Conservation (phyloP, 345 rosid genomes). For the Corymbia maculata region DNA sequence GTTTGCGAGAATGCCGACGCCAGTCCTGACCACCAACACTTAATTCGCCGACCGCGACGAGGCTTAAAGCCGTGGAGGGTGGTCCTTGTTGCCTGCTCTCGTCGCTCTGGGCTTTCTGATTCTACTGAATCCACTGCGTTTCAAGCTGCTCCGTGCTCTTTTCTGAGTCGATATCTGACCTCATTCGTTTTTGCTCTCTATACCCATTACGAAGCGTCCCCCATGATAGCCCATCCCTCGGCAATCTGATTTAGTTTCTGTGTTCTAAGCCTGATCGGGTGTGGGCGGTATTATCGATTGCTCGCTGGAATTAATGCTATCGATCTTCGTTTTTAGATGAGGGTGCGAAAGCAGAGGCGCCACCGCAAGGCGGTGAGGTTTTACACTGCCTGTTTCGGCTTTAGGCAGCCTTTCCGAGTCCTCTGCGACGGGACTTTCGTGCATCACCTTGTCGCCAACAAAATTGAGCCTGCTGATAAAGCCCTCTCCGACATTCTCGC, state of each 20-base stretch:
- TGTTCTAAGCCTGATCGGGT: background rate
- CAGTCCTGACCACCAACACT: background rate
- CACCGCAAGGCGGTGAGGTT: conserved; percentile 67
- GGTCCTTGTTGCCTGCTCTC: background rate
- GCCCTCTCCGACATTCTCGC: conserved; percentile 56
- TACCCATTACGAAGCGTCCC: background rate
- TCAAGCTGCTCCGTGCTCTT: background rate
- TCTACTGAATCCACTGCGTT: background rate
- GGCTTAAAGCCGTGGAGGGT: background rate
- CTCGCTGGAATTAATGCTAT: background rate
- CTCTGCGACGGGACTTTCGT: conserved; percentile 83
- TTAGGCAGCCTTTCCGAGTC: conserved; percentile 73
- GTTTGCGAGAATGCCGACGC: background rate
- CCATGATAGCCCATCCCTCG: background rate
- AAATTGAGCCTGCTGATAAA: conserved; percentile 55
- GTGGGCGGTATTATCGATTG: background rate
- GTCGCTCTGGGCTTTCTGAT: background rate
- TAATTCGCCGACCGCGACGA: background rate
- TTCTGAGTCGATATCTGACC: background rate
- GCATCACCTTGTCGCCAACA: conserved; percentile 48
- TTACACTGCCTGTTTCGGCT: conserved; percentile 62
- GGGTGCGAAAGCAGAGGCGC: conserved; percentile 71
- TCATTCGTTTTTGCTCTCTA: background rate
- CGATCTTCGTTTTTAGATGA: conserved; percentile 29
- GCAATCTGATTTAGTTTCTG: background rate